These are phyloP conservation scores for Trypanosomatidae sp. DNA, from an alignment of 208 protist genomes.

Conservation along the genomic window DNA sequence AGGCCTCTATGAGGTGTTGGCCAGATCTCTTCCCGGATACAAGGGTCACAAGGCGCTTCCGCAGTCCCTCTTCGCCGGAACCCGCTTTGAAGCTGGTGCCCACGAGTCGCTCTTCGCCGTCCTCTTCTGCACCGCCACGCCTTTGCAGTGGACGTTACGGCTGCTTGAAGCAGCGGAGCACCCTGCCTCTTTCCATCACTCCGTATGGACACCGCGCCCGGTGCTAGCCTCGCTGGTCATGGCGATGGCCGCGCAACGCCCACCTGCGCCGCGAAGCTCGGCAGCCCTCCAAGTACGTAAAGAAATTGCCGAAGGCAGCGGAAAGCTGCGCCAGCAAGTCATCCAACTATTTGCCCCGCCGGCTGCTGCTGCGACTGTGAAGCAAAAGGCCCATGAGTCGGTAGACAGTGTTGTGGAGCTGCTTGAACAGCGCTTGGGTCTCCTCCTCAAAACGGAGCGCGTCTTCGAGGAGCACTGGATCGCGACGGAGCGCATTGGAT, in stretches of 20 bases:
- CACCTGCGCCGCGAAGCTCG: conserved; percentile 18
- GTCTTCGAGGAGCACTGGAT: conserved; percentile 71
- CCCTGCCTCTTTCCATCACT: conserved; percentile 20
- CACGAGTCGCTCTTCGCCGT: conserved; percentile 36
- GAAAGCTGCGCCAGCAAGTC: conserved; percentile 27
- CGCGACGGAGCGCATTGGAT: conserved; percentile 57
- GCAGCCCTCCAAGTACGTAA: conserved; percentile 19
- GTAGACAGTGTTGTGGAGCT: conserved; percentile 39
- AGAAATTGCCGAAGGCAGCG: conserved; percentile 27
- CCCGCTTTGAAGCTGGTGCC: conserved; percentile 10
- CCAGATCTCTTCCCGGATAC: background rate
- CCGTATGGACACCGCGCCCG: conserved; percentile 39
- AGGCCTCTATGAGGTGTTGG: conserved; percentile 12
- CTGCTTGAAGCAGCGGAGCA: conserved; percentile 26
- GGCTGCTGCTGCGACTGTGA: conserved; percentile 19
- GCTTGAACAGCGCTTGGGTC: conserved; percentile 49
- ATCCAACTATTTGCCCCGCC: conserved; percentile 27
- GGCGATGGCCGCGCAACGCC: conserved; percentile 15
- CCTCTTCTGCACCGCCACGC: conserved; percentile 52
- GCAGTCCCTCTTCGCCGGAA: conserved; percentile 24
- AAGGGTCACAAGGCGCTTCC: background rate
- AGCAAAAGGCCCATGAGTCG: conserved; percentile 39
- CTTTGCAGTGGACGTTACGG: conserved; percentile 56
- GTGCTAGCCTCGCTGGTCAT: conserved; percentile 13
- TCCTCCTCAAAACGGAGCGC: conserved; percentile 56